Conservation (phyloP, 2,329 filamentous ascomycete genomes). For the Sphaerulina vaccinii region DNA sequence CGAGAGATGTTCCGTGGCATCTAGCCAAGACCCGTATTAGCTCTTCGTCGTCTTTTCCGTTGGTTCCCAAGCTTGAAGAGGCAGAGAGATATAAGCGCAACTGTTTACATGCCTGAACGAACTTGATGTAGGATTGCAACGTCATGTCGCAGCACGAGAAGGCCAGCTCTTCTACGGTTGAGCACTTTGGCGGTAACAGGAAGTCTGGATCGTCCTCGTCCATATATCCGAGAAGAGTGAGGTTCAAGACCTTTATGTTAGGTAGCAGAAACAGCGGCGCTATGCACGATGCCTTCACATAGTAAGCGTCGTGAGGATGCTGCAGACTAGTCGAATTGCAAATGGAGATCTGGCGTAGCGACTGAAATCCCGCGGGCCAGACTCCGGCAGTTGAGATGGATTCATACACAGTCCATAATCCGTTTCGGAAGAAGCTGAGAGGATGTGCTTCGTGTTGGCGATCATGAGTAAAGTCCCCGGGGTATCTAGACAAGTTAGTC, state of each 20-base stretch:
- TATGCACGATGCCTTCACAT: constrained; percentile 11
- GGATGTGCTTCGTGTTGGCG: constrained; percentile 4
- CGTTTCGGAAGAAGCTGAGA: not conserved
- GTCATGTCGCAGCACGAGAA: constrained; percentile 12
- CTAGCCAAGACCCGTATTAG: not conserved
- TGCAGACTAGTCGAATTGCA: constrained; percentile 14
- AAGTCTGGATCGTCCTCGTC: constrained; percentile 10
- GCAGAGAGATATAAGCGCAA: not conserved
- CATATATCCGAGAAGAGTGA: constrained; percentile 15
- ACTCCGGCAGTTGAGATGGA: not conserved
- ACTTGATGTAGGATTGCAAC: constrained; percentile 6
- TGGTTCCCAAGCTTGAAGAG: not conserved
- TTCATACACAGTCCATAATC: constrained; percentile 1
- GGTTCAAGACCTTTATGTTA: constrained; percentile 20
- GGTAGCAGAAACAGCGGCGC: constrained; percentile 20
- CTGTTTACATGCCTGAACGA: constrained; percentile 10
- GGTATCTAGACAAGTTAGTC: constrained; percentile 3
- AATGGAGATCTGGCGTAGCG: constrained; percentile 19
- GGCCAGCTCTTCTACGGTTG: constrained; percentile 13
- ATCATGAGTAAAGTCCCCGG: not conserved
- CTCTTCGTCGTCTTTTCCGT: not conserved
- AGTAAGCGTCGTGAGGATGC: constrained; percentile 21
- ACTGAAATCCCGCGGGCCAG: constrained; percentile 20
- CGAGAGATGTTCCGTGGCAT: constrained; percentile 5
- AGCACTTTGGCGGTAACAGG: constrained; percentile 9